Evolutionary conservation across 2,329 filamentous ascomycete species (phyloP), one percentile per base, ranked within the genome.

Genomic region (Trichophyton mentagrophytes): DNA sequence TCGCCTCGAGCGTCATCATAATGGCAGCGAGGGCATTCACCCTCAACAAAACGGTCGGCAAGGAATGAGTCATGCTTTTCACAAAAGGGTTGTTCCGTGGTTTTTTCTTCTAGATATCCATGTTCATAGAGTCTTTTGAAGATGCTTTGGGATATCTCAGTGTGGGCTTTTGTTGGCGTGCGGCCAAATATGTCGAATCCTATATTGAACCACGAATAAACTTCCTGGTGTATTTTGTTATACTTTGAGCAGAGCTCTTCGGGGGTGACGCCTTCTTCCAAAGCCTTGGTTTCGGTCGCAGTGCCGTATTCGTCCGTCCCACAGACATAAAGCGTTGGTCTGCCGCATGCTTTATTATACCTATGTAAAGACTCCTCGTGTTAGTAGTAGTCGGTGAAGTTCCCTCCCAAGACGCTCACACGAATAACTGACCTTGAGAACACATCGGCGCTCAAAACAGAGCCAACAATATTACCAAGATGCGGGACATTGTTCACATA

Each of bases 191-290:
- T 86, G 76, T 97, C 92, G 71, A 97, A 97, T 62, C 83, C 85
- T 70, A 97, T 92, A 70, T 90, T 85, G 77, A 99, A 99, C 90
- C 92, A 96, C 73, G 95, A 83, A 75, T 97, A 97, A 66, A 96
- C 87, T 57, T 88, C 89, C 68, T 90, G 85, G 76, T 96, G 92
- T 62, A 95, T 85, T 68, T 84, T 85, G 77, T 95, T 89, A 79
- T 95, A 96, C 78, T 96, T 95, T 75, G 88, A 84, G 78, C 92
- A 96, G 11, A 97, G 84, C 70, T 91, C 82, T 68, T 88, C 81
- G 22, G 92, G 90, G 11, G 86, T 90, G 65, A 90, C 79, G 13
- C 87, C 86, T 72, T 93, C 90, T 72, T 95, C 90, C 46, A 96
- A 83, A 3, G 92, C 92, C 78, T 95, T 96, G 27, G 92, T 96